Evolutionary conservation across 2,329 filamentous ascomycete species (phyloP), one percentile per base, ranked within the genome.

Genomic region (Ophiostoma angusticollis): DNA sequence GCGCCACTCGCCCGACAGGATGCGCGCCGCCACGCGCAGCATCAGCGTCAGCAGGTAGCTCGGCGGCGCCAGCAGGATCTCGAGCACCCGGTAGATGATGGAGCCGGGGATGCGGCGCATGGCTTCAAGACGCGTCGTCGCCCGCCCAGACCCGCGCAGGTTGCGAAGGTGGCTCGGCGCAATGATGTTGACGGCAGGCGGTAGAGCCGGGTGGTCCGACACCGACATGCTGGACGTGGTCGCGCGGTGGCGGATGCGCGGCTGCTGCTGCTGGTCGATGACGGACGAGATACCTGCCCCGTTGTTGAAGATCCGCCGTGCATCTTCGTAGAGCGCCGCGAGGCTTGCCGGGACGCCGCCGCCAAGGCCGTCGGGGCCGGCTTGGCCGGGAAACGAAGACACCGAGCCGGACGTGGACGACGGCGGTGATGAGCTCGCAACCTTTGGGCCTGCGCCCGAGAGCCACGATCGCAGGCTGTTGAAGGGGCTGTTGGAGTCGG

Each of bases 61-160:
- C 0, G 87, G 85, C n/a, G 85, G 85, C 0, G 82, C 77, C 12
- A 94, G 62, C 4, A 93, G 68, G 22, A 91, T 69, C 37, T 83
- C 77, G 46, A 74, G 78, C 0, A 85, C 86, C 58, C 84, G 87
- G 40, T 79, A 73, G 19, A 93, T 70, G 22, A 93, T 71, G 3
- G 76, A 70, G 36, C 73, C 63, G 1, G 75, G 72, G 22, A 80
- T 61, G 31, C 68, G 62, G 37, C 67, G 64, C 24, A 69, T 61
- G 0, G 64, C 60, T 25, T 61, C 58, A 5, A 70, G 49, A 6
- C 57, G 63, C 29, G 41, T 61, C 56, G 34, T 60, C 52, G 28
- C 58, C 50, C 29, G 49, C 14, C 43, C 41, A 6, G 44, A 36
- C 12, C 32, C 32, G 25, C 41, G 35, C 25, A 42, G 21, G 31